Evolutionary conservation across 2,329 filamentous ascomycete genomes (phyloP).

Genomic region (Ascocoryne sarcoides): DNA sequence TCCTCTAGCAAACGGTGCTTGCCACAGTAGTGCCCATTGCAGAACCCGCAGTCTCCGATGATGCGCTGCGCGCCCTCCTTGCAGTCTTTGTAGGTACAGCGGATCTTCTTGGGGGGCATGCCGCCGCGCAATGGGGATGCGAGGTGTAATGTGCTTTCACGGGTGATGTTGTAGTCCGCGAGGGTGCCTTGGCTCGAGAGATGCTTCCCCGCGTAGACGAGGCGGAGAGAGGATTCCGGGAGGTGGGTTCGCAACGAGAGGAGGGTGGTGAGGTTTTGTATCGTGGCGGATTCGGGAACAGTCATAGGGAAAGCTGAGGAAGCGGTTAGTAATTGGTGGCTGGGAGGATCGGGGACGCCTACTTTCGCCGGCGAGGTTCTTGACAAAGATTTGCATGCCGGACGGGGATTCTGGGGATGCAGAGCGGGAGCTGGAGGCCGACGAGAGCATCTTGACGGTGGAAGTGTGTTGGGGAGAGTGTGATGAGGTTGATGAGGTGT

Average conservation of each 20-base stretch:
- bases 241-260: slow-evolving; percentile 49
- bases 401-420: slow-evolving; percentile 36
- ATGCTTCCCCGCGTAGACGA: slow-evolving; percentile 50
- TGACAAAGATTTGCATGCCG: slow-evolving; percentile 54
- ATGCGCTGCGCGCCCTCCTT: slow-evolving; percentile 82
- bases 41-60: slow-evolving; percentile 94
- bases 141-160: slow-evolving; percentile 43
- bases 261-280: slow-evolving; percentile 46
- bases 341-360: slow-evolving; percentile 26
- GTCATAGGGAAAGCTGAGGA: slow-evolving; percentile 45
- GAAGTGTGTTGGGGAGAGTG: background rate
- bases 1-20: slow-evolving; percentile 91
- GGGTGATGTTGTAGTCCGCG: slow-evolving; percentile 37
- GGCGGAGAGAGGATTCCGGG: slow-evolving; percentile 40
- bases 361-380: slow-evolving; percentile 50
- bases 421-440: slow-evolving; percentile 22
- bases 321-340: slow-evolving; percentile 17
- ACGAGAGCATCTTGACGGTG: slow-evolving; percentile 20
- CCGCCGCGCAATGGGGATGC: slow-evolving; percentile 44
- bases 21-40: slow-evolving; percentile 85
- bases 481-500: slow-evolving; percentile 6
- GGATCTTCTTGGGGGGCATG: slow-evolving; percentile 68
- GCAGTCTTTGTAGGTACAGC: slow-evolving; percentile 86
- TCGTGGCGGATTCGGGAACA: slow-evolving; percentile 43
- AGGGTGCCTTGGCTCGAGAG: slow-evolving; percentile 36